phyloP scores from a whole-genome alignment of 2,329 filamentous ascomycete genomes.

The Apiospora rasikravindrae region DNA sequence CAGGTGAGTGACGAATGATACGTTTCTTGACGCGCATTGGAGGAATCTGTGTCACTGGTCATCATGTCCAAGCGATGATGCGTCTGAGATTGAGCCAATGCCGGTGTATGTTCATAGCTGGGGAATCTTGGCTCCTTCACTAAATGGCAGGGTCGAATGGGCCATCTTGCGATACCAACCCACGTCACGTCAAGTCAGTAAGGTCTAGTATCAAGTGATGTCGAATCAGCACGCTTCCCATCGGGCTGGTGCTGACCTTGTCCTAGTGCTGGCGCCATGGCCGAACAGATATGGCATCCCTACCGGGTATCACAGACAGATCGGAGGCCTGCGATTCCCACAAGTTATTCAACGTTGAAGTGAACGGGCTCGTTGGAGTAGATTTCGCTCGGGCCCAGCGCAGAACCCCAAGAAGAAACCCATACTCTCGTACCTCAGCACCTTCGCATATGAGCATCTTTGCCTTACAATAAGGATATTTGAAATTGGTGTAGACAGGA shows the following conservation, averaged over 20 bases:
- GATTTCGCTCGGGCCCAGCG: neutral
- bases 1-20: neutral
- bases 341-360: neutral
- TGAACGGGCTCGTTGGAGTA: neutral
- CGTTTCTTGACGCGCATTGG: neutral
- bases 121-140: neutral
- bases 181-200: constrained; percentile 9
- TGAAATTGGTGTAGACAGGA: neutral
- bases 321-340: neutral
- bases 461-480: neutral
- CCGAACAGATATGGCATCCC: neutral
- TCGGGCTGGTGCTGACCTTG: neutral
- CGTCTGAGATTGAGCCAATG: neutral
- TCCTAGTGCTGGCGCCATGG: neutral
- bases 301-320: constrained; percentile 5
- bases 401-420: neutral
- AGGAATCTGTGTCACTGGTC: neutral
- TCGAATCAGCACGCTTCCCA: constrained; percentile 5
- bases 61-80: neutral
- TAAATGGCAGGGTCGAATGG: neutral
- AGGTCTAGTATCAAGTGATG: constrained; percentile 2
- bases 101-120: neutral
- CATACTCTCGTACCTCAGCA: neutral
- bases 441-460: neutral
- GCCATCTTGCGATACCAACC: constrained; percentile 12